A percentile compares a stretch with the other conserved stretches of the same genome.
phyloP scores from a whole-genome alignment of 2,329 filamentous ascomycete genomes.

The Dactylellina drechsleri region DNA sequence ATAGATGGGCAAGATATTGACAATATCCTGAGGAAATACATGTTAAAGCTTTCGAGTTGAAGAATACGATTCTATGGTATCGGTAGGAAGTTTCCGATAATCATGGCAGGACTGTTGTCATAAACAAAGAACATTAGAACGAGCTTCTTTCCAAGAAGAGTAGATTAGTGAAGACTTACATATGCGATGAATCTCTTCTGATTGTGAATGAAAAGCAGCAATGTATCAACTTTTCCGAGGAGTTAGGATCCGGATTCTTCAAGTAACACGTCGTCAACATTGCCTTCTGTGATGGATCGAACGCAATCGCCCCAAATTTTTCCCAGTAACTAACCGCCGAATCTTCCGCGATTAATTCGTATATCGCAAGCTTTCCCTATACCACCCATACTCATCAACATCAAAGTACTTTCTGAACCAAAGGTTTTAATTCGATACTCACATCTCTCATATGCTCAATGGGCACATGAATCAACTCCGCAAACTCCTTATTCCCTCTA shows the following conservation, averaged over 20 bases:
- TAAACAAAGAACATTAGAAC: neutral
- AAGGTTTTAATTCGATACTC: slow-evolving; percentile 62
- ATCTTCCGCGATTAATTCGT: slow-evolving; percentile 95
- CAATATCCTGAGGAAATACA: slow-evolving; percentile 39
- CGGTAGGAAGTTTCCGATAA: slow-evolving; percentile 95
- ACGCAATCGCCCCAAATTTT: slow-evolving; percentile 97
- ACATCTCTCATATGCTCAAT: slow-evolving; percentile 92
- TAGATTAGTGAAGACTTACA: slow-evolving; percentile 71
- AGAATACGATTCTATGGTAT: slow-evolving; percentile 67
- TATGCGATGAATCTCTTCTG: slow-evolving; percentile 90
- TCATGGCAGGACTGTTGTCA: slow-evolving; percentile 79
- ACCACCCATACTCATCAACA: slow-evolving; percentile 19
- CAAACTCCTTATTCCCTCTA: slow-evolving; percentile 98
- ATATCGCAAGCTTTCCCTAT: slow-evolving; percentile 90
- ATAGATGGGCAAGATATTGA: slow-evolving; percentile 15
- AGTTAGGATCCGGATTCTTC: slow-evolving; percentile 79
- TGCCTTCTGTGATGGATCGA: slow-evolving; percentile 91
- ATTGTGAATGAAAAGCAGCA: slow-evolving; percentile 99
- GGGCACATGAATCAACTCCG: slow-evolving; percentile 90
- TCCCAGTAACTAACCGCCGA: slow-evolving; percentile 98
- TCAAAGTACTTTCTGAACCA: slow-evolving; percentile 26
- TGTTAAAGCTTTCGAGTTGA: slow-evolving; percentile 56
- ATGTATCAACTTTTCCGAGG: slow-evolving; percentile 78
- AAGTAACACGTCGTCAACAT: slow-evolving; percentile 92
- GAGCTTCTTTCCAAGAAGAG: neutral